phyloP scores from a whole-genome alignment of 192 early-diverging fungal species.

The Endogone sp. region DNA sequence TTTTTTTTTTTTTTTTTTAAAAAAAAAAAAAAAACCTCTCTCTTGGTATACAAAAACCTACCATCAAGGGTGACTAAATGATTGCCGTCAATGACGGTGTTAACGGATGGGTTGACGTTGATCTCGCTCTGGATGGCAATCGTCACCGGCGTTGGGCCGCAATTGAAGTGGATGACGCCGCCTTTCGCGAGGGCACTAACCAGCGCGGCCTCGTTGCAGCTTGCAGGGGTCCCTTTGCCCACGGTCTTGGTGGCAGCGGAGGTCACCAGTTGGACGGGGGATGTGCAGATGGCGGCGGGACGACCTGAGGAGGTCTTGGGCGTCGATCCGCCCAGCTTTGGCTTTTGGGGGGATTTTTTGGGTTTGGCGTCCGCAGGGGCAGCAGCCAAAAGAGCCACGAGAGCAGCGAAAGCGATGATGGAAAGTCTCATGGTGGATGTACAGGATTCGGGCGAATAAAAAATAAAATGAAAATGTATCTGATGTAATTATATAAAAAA shows the following conservation, averaged over 20 bases:
- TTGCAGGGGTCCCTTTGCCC: not conserved
- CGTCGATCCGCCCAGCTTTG: too few species aligned
- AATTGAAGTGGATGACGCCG: not conserved
- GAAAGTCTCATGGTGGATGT: not conserved
- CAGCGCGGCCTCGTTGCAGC: conserved; percentile 1
- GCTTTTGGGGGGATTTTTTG: too few species aligned
- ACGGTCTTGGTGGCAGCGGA: not conserved
- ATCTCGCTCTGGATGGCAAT: not conserved
- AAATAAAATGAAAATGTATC: too few species aligned
- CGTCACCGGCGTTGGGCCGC: not conserved
- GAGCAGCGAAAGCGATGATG: not conserved
- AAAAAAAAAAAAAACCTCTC: not conserved
- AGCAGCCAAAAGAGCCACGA: not conserved
- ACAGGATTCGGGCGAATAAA: too few species aligned
- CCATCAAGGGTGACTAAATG: not conserved
- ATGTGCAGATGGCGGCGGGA: not conserved
- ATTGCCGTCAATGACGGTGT: not conserved
- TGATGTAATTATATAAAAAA: too few species aligned
- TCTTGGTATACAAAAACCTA: too few species aligned
- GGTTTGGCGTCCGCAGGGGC: not conserved
- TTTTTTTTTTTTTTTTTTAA: too few species aligned
- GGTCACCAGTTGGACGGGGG: not conserved
- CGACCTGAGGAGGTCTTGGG: not conserved
- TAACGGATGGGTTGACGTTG: not conserved
- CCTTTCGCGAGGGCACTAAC: not conserved